phyloP scores from a whole-genome alignment of 129 eudicot genomes.

The Sambucus nigra region DNA sequence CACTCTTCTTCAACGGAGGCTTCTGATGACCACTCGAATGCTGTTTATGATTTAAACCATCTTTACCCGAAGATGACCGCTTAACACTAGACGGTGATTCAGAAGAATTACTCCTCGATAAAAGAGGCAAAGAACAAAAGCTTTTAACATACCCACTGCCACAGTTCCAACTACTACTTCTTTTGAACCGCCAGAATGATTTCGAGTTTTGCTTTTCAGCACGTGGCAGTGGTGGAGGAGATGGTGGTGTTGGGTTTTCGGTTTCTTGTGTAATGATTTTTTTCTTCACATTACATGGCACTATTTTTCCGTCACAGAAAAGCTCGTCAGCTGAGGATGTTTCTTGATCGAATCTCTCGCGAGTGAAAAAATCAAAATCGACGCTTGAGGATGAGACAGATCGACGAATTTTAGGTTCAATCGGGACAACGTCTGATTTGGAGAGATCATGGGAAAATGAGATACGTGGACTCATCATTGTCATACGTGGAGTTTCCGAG shows the following conservation, averaged over 20 bases:
- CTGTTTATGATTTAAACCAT: slow-evolving; percentile 22
- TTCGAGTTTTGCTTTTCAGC: slow-evolving; percentile 4
- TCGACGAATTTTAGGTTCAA: slow-evolving; percentile 52
- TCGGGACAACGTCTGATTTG: slow-evolving; percentile 48
- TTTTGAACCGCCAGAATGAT: slow-evolving; percentile 71
- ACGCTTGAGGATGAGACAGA: slow-evolving; percentile 32
- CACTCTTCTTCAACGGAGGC: slow-evolving; percentile 69
- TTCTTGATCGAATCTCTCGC: slow-evolving; percentile 31
- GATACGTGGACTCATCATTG: slow-evolving; percentile 78
- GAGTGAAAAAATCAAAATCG: slow-evolving; percentile 68
- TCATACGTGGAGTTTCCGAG: slow-evolving; percentile 33
- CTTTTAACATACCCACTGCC: slow-evolving; percentile 48
- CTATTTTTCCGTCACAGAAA: slow-evolving; percentile 60
- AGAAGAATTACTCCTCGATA: slow-evolving; percentile 81
- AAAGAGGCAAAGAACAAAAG: slow-evolving; percentile 61
- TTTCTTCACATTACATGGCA: slow-evolving; percentile 42
- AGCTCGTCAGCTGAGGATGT: slow-evolving; percentile 80
- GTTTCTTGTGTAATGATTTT: background rate
- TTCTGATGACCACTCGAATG: slow-evolving; percentile 27
- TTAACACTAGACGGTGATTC: slow-evolving; percentile 60
- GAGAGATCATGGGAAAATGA: slow-evolving; percentile 74
- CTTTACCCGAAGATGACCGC: slow-evolving; percentile 39
- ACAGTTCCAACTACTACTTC: slow-evolving; percentile 61
- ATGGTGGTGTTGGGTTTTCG: background rate
- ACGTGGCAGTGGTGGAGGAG: background rate